Percentiles rank a stretch among this genome's conserved stretches.
Conservation (phyloP, 768 basidiomycete species). For the Rhodotorula taiwanensis region DNA sequence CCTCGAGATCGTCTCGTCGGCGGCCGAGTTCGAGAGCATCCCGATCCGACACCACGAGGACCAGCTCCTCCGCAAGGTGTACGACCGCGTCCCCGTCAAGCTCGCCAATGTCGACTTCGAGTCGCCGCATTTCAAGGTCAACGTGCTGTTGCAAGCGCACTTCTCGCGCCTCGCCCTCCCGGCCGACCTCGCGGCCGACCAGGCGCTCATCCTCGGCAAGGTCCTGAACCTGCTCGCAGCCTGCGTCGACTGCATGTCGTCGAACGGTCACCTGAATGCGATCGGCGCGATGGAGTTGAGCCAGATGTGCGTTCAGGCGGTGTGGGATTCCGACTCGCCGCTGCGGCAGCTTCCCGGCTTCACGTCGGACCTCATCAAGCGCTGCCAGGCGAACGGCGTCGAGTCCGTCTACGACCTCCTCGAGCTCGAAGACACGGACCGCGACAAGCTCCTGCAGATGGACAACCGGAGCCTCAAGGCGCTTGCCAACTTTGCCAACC, state of each 20-base stretch:
- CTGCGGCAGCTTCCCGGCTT: slow-evolving; percentile 96
- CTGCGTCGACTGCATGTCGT: slow-evolving; percentile 96
- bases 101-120: slow-evolving; percentile 71
- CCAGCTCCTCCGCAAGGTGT: slow-evolving; percentile 46
- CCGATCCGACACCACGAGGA: slow-evolving; percentile 91
- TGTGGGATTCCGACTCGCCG: slow-evolving; percentile 96
- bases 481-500: slow-evolving; percentile 91
- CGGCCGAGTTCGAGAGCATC: slow-evolving; percentile 88
- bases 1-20: slow-evolving; percentile 92
- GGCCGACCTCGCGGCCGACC: slow-evolving; percentile 88
- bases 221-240: slow-evolving; percentile 72
- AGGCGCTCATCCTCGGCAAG: slow-evolving; percentile 77
- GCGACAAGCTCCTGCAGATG: slow-evolving; percentile 73
- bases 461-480: slow-evolving; percentile 79
- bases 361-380: slow-evolving; percentile 75
- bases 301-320: slow-evolving; percentile 96
- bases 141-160: slow-evolving; percentile 91
- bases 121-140: slow-evolving; percentile 95
- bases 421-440: slow-evolving; percentile 92
- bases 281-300: slow-evolving; percentile 94
- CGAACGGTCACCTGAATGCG: slow-evolving; percentile 89
- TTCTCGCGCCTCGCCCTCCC: slow-evolving; percentile 89
- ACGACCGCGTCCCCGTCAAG: slow-evolving; percentile 95
- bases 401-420: slow-evolving; percentile 95
- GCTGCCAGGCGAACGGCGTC: slow-evolving; percentile 72